These are phyloP conservation scores for Colletotrichum godetiae DNA, from an alignment of 2,329 filamentous ascomycete species.

Conservation along the genomic window DNA sequence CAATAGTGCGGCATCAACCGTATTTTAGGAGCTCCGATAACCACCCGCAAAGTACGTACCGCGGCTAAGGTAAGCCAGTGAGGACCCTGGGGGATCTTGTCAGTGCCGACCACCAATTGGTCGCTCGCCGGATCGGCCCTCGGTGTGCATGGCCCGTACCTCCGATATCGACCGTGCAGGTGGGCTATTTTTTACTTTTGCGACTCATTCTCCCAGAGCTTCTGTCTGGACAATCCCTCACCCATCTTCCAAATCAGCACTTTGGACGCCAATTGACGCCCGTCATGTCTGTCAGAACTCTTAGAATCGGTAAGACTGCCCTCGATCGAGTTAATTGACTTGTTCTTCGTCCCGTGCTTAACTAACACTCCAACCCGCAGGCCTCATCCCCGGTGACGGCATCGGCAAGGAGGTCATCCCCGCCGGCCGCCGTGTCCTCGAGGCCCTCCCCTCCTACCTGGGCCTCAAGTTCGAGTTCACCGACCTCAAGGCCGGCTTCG, in stretches of 20 bases:
- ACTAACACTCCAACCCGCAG: conserved; percentile 55
- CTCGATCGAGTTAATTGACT: neutral
- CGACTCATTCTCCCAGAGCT: neutral
- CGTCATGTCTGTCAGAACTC: conserved; percentile 54
- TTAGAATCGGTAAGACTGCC: conserved; percentile 51
- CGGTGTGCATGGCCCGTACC: conserved; percentile 31
- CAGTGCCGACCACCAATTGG: conserved; percentile 19
- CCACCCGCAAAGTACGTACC: neutral
- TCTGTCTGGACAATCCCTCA: neutral
- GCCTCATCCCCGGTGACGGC: conserved; percentile 96
- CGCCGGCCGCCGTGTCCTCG: conserved; percentile 88
- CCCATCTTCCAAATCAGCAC: conserved; percentile 4
- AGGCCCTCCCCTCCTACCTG: conserved; percentile 91
- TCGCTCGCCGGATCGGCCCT: conserved; percentile 31
- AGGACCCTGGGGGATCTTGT: neutral
- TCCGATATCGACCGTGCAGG: conserved; percentile 34
- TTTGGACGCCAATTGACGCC: conserved; percentile 32
- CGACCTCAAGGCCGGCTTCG: conserved; percentile 92
- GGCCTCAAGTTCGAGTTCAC: conserved; percentile 95
- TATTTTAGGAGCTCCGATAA: conserved; percentile 13
- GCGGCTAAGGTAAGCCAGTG: neutral
- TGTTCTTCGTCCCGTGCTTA: neutral
- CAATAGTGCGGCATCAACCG: conserved; percentile 16
- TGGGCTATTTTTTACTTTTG: conserved; percentile 25
- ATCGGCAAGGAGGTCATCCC: conserved; percentile 99